Evolutionary conservation across 805 yeast genomes (phyloP), one percentile per base, ranked within the genome.

Genomic region (Kodamaea nitidulidarum): DNA sequence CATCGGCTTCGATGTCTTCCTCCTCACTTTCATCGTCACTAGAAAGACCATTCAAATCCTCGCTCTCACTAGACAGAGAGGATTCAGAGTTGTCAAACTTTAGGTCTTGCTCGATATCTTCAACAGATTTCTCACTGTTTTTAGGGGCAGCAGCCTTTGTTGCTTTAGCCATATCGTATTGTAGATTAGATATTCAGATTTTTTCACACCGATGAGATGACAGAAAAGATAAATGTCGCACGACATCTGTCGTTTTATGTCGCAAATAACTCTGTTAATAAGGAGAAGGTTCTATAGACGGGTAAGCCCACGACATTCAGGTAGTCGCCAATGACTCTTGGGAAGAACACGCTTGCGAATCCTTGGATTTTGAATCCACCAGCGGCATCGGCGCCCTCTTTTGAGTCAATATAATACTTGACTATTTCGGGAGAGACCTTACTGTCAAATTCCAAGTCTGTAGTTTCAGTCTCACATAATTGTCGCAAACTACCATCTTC

Each of bases 361-460:
- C 81, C 85, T 60, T 91, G 98, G 43, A 84, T 80, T 50, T 80
- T 80, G 63, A 86, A 90, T 1, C 98, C 98, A 4, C 97, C 98
- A 2, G 98, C 96, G 1, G 86, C 97, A 35, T 73, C 73, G 6
- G 70, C 40, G 1, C 93, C 98, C 56, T 91, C 97, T 15, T 73
- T 81, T 2, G 80, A 63, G 2, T 70, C 71, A 8, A 84, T 82
- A 57, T 91, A 91, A 11, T 69, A 64, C 17, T 72, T 53, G 3
- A 91, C 52, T 28, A 81, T 66, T n/a, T 68, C 76, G 47, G 77
- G 78, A 1, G 79, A 69, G 10, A 80, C 60, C 1, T 54, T 41
- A 54, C 74, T 70, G 4, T 58, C 58, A 32, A 80, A 67, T 40
- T 77, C 81, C 4, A 75, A 71, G 10, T 60, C 67, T 7, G 73